phyloP scores from a whole-genome alignment of 495 filamentous ascomycete species.

The Tricharina praecox region DNA sequence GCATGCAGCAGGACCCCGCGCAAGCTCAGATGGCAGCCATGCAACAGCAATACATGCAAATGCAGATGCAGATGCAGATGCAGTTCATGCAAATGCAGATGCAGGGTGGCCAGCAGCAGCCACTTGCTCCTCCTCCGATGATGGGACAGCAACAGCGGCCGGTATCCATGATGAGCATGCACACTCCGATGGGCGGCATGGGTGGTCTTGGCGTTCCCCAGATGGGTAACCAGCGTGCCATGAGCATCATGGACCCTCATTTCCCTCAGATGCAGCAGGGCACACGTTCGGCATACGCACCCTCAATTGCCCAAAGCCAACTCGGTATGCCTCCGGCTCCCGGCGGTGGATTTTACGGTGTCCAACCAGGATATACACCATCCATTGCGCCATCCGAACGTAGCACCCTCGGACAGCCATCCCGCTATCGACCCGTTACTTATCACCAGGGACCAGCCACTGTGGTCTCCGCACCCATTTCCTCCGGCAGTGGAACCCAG shows the following conservation, averaged over 20 bases:
- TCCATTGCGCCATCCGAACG: conserved; percentile 87
- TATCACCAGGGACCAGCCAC: no score
- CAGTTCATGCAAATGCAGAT: conserved; percentile 49
- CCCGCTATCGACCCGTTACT: conserved; percentile 86
- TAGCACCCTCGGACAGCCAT: conserved; percentile 75
- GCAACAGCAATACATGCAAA: conserved; percentile 47
- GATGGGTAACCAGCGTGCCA: conserved; percentile 33
- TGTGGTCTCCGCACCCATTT: conserved; percentile 28
- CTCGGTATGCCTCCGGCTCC: no score
- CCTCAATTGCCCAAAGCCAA: conserved; percentile 31
- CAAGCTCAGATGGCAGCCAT: conserved; percentile 80
- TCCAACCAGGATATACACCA: conserved; percentile 40
- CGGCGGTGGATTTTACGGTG: conserved; percentile 7
- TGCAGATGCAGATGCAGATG: conserved; percentile 92
- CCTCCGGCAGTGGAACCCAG: conserved; percentile 33
- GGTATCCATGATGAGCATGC: conserved; percentile 13
- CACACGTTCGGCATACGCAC: conserved; percentile 35
- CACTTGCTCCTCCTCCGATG: conserved; percentile 14
- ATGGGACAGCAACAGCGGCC: conserved; percentile 6
- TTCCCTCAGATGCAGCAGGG: conserved; percentile 35
- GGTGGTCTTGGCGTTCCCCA: conserved; percentile 12
- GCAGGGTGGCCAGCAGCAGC: conserved; percentile 16
- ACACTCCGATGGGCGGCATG: conserved; percentile 23
- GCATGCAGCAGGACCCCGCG: conserved; percentile 15
- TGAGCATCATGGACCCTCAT: conserved; percentile 56